Evolutionary conservation across 2,329 filamentous ascomycete species (phyloP).

Genomic region (Trichoderma aggressivum): DNA sequence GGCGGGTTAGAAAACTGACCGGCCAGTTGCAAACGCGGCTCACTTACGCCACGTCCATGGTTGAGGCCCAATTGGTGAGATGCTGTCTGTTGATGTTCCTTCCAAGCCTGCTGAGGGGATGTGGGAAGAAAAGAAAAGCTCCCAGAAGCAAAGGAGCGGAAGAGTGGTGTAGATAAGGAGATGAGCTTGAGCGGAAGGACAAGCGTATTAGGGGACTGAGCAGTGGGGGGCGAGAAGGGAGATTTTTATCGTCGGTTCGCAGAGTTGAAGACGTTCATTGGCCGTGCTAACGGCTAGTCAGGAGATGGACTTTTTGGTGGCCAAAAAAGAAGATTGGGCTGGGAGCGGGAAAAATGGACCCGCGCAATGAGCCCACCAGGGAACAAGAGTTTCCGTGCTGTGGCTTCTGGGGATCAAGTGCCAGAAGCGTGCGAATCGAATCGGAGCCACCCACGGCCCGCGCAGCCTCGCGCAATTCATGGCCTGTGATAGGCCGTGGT

Average conservation of each 20-base stretch:
- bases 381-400: constrained; percentile 3
- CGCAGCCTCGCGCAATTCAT: neutral
- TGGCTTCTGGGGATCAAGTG: constrained; percentile 6
- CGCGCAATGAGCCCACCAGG: constrained; percentile 14
- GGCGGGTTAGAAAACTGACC: constrained; percentile 10
- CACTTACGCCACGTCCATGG: constrained; percentile 37
- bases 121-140: neutral
- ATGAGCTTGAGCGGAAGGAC: neutral
- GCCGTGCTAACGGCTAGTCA: constrained; percentile 18
- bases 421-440: neutral
- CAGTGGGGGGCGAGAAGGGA: constrained; percentile 16
- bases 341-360: neutral
- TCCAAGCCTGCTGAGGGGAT: neutral
- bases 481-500: neutral
- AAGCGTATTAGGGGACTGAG: constrained; percentile 14
- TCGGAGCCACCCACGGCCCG: constrained; percentile 10
- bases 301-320: constrained; percentile 19
- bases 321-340: neutral
- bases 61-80: constrained; percentile 19
- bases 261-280: constrained; percentile 12
- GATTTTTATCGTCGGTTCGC: constrained; percentile 20
- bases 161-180: constrained; percentile 18
- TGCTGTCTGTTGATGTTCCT: neutral
- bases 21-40: neutral
- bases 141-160: neutral